phyloP scores from a whole-genome alignment of 2,329 filamentous ascomycete genomes.

The Sporothrix sp. region DNA sequence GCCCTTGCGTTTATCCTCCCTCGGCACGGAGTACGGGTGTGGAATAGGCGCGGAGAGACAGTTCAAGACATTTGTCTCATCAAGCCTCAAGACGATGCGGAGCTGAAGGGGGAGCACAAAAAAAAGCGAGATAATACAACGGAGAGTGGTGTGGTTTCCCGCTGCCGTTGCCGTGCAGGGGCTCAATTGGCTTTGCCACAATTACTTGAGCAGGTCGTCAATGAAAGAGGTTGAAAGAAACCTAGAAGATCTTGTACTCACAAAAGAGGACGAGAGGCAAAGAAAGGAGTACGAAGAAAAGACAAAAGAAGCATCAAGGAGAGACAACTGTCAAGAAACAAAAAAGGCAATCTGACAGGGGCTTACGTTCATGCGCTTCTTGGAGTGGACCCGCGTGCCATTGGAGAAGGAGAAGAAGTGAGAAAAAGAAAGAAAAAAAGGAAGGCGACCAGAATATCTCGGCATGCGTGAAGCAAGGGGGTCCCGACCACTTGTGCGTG shows the following conservation, averaged over 20 bases:
- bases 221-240: not conserved
- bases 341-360: not conserved
- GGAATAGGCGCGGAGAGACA: not conserved
- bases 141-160: too few relatives aligned
- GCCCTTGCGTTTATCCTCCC: not conserved
- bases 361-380: not conserved
- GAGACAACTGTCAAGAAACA: not conserved
- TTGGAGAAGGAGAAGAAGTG: not conserved
- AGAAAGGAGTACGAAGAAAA: not conserved
- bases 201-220: too few relatives aligned
- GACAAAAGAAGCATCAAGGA: not conserved
- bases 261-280: not conserved
- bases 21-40: not conserved
- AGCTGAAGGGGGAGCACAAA: not conserved
- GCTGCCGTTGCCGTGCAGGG: too few relatives aligned
- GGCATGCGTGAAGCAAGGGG: not conserved
- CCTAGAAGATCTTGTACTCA: too few relatives aligned
- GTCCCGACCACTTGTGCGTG: not conserved
- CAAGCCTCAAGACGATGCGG: slow-evolving; percentile 3
- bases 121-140: not conserved
- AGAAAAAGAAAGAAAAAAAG: not conserved
- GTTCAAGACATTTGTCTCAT: slow-evolving; percentile 2
- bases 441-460: not conserved
- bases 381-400: not conserved
- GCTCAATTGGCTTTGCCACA: too few relatives aligned